phyloP scores from a whole-genome alignment of 805 yeast genomes.

The Myxozyma udenii region DNA sequence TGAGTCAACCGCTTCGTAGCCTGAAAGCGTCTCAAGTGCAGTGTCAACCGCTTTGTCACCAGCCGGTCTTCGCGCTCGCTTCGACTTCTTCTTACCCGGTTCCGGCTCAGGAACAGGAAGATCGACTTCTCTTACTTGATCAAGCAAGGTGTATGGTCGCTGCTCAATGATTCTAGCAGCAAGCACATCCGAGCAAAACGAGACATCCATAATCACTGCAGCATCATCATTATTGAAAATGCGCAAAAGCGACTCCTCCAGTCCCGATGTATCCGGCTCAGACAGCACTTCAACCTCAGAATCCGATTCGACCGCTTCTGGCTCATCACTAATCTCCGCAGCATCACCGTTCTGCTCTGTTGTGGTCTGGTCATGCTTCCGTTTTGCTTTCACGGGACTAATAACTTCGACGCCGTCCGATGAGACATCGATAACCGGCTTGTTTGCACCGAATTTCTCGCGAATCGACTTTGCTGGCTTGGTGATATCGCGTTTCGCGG shows the following conservation, averaged over 20 bases:
- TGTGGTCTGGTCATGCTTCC: conserved; percentile 1
- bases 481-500: conserved; percentile 36
- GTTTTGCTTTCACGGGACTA: not conserved
- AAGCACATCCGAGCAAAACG: conserved; percentile 61
- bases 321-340: conserved; percentile 7
- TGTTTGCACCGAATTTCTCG: conserved; percentile 36
- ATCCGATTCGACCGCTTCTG: conserved; percentile 13
- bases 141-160: conserved; percentile 67
- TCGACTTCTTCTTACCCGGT: conserved; percentile 32
- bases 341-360: conserved; percentile 11
- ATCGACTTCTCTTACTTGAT: conserved; percentile 56
- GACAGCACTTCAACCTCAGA: conserved; percentile 44
- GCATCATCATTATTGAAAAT: conserved; percentile 76
- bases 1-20: conserved; percentile 94
- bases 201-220: conserved; percentile 75
- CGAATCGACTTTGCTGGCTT: conserved; percentile 38
- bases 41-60: conserved; percentile 61
- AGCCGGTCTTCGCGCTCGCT: conserved; percentile 41
- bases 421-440: conserved; percentile 12
- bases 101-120: conserved; percentile 44
- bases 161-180: conserved; percentile 62
- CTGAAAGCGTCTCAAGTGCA: conserved; percentile 59
- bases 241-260: conserved; percentile 57
- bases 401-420: conserved; percentile 15
- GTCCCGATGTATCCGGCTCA: conserved; percentile 41